phyloP scores from a whole-genome alignment of 768 basidiomycete species.

The Amanita phalloides region DNA sequence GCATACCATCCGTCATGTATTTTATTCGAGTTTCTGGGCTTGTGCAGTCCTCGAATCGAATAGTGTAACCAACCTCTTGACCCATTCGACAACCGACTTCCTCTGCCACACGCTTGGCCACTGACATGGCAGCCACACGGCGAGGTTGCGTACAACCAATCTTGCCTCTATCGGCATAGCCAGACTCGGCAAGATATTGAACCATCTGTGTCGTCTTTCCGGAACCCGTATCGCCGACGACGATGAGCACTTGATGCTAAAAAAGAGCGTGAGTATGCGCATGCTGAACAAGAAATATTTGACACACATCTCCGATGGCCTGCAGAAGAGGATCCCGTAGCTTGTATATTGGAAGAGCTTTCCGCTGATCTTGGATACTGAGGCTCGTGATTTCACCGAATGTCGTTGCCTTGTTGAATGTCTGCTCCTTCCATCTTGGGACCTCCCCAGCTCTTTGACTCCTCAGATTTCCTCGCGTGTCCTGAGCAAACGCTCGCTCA shows the following conservation, averaged over 20 bases:
- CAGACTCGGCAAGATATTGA: conserved; percentile 93
- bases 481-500: conserved; percentile 89
- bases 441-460: conserved; percentile 77
- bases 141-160: conserved; percentile 98
- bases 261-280: conserved; percentile 9
- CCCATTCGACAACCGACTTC: conserved; percentile 97
- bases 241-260: conserved; percentile 94
- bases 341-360: conserved; percentile 89
- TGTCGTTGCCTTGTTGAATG: conserved; percentile 92
- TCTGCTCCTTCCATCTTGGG: conserved; percentile 85
- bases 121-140: conserved; percentile 98
- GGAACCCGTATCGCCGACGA: conserved; percentile 97
- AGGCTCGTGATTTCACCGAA: conserved; percentile 88
- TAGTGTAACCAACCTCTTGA: conserved; percentile 96
- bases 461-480: conserved; percentile 70
- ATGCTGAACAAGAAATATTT: background rate
- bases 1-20: conserved; percentile 99
- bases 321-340: conserved; percentile 82
- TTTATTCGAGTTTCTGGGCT: conserved; percentile 98
- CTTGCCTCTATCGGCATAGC: conserved; percentile 80
- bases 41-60: conserved; percentile 99
- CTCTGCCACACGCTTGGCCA: conserved; percentile 96
- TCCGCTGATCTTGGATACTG: conserved; percentile 90
- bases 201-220: conserved; percentile 99
- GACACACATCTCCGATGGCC: conserved; percentile 78